Base-by-base conservation (phyloP, 1,284 basidiomycete species). In the Heterobasidion irregulare region DNA sequence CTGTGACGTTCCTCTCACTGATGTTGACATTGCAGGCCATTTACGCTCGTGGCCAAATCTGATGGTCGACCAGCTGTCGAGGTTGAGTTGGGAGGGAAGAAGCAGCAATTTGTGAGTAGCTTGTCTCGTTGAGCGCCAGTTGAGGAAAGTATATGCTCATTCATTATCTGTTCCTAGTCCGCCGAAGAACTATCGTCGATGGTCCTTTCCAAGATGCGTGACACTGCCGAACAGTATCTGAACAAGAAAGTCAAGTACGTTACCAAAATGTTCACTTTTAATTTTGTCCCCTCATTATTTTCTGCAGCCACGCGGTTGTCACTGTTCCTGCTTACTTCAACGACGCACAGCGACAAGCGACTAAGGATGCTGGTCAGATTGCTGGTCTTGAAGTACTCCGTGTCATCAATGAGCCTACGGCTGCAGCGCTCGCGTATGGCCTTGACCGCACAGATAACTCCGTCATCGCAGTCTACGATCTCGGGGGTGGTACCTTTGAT, bases 271-370 rank as follows among this genome's bases (percentile, higher is more conserved):
- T 44, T 10, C 8, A 3, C 10, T 9, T 8, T 19, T 6, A 13
- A 18, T 12, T 46, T 19, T 33, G 19, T 55, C 19, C 13, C 48
- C n/a, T 51, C 18, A 8, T 33, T 15, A 8, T 12, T 36, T 33
- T 15, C 7, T 33, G 7, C 61, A 89, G 84, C 64, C 83, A 87
- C 55, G 83, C 83, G 55, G 95, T 98, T 64, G 79, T 98, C 66
- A 98, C 95, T 36, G 96, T 98, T 44, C 95, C 95, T 4, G 95
- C 95, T 0, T 98, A 98, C 77, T 98, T 98, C 83, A 99, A 99
- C 72, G 97, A 99, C 71, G 94, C 96, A 35, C 96, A 99, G 73
- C 88, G 96, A 62, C 94, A 97, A 77, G 96, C 97, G 13, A 99
- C 96, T 61, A 98, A 98, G 76, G 89, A 98, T 64, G 94, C 97